Evolutionary conservation across 2,329 filamentous ascomycete species (phyloP).

Genomic region (Botryotinia narcissicola): DNA sequence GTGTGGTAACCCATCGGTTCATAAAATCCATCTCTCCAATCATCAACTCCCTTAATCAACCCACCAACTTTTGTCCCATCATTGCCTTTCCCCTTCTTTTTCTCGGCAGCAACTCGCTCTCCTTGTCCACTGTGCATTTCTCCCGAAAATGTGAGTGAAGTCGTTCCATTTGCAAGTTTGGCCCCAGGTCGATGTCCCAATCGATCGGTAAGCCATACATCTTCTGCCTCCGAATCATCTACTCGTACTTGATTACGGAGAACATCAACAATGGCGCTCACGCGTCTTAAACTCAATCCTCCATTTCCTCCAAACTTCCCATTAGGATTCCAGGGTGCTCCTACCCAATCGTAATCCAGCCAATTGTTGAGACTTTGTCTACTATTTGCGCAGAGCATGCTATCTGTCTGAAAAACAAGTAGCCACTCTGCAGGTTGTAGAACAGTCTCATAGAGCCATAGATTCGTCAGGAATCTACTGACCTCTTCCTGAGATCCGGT

Average conservation of each 20-base stretch:
- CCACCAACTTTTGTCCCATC: conserved; percentile 31
- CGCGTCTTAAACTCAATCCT: conserved; percentile 48
- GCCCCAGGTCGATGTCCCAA: conserved; percentile 49
- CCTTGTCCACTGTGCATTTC: conserved; percentile 46
- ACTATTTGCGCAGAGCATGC: conserved; percentile 51
- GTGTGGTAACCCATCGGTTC: conserved; percentile 60
- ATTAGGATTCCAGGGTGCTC: conserved; percentile 37
- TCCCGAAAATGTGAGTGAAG: conserved; percentile 50
- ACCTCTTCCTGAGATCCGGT: conserved; percentile 50
- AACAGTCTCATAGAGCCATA: conserved; percentile 50
- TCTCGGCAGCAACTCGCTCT: conserved; percentile 31
- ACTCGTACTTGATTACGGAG: conserved; percentile 48
- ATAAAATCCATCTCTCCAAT: conserved; percentile 53
- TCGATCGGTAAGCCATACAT: conserved; percentile 55
- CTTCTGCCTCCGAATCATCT: conserved; percentile 49
- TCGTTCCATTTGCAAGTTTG: conserved; percentile 51
- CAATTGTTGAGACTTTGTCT: conserved; percentile 25
- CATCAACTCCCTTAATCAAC: conserved; percentile 45
- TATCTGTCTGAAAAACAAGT: conserved; percentile 54
- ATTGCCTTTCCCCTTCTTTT: conserved; percentile 28
- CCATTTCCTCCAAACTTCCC: conserved; percentile 38
- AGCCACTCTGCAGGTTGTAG: conserved; percentile 51
- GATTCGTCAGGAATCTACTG: conserved; percentile 49
- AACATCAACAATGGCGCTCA: conserved; percentile 53
- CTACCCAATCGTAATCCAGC: conserved; percentile 39